Base-by-base conservation (phyloP, 441 rosid species). In the Francoa sonchifolia region DNA sequence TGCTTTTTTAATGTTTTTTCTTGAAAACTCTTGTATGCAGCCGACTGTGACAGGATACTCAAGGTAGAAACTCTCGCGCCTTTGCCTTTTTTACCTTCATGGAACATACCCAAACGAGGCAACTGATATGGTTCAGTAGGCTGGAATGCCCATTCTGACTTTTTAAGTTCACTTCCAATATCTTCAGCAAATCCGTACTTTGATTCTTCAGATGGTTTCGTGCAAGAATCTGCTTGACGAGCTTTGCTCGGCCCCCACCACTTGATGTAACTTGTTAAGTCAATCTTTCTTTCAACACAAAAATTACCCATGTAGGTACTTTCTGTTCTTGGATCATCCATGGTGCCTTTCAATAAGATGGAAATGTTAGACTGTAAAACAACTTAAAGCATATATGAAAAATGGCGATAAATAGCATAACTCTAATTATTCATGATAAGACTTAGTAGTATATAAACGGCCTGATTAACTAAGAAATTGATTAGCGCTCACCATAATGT, bases 221-320 rank as follows among this genome's bases (percentile, higher is more conserved):
- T 34, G 29, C 69, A 52, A 23, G 85, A 61, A 39, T 84, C 95
- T 17, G 66, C 61, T 54, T 73, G 97, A 57, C 88, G 76, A 48
- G 61, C 41, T 69, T 71, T 85, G 57, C 66, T 77, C 19, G 67
- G 53, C 12, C 86, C 79, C 96, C 96, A 85, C 98, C 98, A 89
- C 61, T 85, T 89, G 49, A 89, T 71, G 50, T 76, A 68, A 50
- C 75, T 66, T 23, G 98, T 79, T 32, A 89, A 67, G 68, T 85
- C 98, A 29, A 79, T 73, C 66, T 79, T 82, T 66, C 87, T 79
- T 17, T 89, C 96, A 28, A 71, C 58, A 64, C 79, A 73, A 56
- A 84, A 73, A 54, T 75, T 53, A 48, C 95, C 77, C 22, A 67
- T 55, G 60, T 70, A 74, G 58, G 77, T 88, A 59, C 68, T 69